These are phyloP conservation scores for Gremmenia infestans DNA, from an alignment of 2,329 filamentous ascomycete genomes.

Conservation along the genomic window DNA sequence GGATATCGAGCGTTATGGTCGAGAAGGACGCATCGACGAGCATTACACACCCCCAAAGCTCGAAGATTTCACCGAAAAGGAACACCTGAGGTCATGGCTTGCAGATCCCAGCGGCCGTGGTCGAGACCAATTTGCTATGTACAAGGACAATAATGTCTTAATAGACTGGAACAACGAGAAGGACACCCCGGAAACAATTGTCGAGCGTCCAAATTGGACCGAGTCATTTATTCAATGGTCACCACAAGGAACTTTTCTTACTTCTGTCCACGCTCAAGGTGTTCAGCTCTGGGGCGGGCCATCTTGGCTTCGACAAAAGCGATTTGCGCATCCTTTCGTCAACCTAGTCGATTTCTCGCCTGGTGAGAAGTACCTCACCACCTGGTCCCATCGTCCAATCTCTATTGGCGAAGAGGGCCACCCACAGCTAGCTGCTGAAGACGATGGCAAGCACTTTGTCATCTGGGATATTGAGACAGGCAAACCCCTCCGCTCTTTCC, in stretches of 20 bases:
- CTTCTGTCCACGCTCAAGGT: conserved; percentile 92
- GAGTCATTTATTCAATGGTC: conserved; percentile 99
- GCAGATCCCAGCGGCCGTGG: conserved; percentile 74
- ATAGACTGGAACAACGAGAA: conserved; percentile 99
- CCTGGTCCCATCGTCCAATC: conserved; percentile 94
- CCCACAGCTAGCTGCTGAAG: conserved; percentile 77
- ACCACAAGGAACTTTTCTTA: conserved; percentile 86
- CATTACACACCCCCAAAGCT: conserved; percentile 79
- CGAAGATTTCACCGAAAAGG: conserved; percentile 82
- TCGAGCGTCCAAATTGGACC: conserved; percentile 94
- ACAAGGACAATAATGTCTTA: conserved; percentile 83
- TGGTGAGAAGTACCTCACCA: conserved; percentile 85
- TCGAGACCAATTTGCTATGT: conserved; percentile 94
- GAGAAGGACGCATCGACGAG: conserved; percentile 89
- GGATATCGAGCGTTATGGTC: conserved; percentile 92
- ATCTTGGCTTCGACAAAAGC: conserved; percentile 83
- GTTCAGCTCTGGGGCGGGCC: conserved; percentile 94
- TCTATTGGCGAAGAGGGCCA: conserved; percentile 84
- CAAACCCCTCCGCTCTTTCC: conserved; percentile 87
- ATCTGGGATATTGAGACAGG: conserved; percentile 94
- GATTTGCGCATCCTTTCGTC: conserved; percentile 92
- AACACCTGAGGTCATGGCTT: conserved; percentile 91
- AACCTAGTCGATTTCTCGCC: conserved; percentile 97
- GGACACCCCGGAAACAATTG: conserved; percentile 78
- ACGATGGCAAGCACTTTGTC: conserved; percentile 98